Percentiles rank a stretch among this genome's conserved stretches.
phyloP scores from a whole-genome alignment of 1,139 yeast species.

The Geotrichum australiense region DNA sequence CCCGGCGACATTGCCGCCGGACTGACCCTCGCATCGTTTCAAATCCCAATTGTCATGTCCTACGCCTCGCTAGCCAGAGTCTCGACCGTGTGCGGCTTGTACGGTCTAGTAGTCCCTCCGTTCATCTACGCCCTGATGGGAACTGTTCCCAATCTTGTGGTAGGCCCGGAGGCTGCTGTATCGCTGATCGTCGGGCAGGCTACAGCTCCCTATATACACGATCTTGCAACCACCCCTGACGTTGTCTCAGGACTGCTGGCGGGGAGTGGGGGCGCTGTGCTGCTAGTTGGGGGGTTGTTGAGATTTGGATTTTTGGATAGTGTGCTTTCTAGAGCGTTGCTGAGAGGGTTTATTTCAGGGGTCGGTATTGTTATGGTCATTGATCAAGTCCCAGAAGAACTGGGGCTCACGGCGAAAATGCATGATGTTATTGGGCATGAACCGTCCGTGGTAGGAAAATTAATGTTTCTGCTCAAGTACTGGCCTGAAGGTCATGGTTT shows the following conservation, averaged over 20 bases:
- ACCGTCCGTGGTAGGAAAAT: conserved; percentile 63
- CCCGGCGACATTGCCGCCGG: conserved; percentile 82
- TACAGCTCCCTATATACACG: conserved; percentile 45
- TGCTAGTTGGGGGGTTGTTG: conserved; percentile 71
- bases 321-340: conserved; percentile 71
- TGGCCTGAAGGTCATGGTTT: conserved; percentile 32
- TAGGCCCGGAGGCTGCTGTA: conserved; percentile 95
- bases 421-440: conserved; percentile 52
- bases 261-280: conserved; percentile 66
- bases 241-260: conserved; percentile 69
- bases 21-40: conserved; percentile 80
- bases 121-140: conserved; percentile 77
- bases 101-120: conserved; percentile 79
- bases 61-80: conserved; percentile 90
- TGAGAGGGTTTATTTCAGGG: conserved; percentile 86
- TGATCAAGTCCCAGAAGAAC: conserved; percentile 63
- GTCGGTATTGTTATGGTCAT: conserved; percentile 89
- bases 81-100: conserved; percentile 79
- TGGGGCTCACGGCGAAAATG: conserved; percentile 50
- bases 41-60: conserved; percentile 81
- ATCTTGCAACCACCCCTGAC: conserved; percentile 46
- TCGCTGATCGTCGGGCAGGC: conserved; percentile 89
- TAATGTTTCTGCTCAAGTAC: conserved; percentile 48
- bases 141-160: conserved; percentile 92
- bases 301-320: conserved; percentile 86